Evolutionary conservation across 2,329 filamentous ascomycete genomes (phyloP).

Genomic region (Botrytis tulipae): DNA sequence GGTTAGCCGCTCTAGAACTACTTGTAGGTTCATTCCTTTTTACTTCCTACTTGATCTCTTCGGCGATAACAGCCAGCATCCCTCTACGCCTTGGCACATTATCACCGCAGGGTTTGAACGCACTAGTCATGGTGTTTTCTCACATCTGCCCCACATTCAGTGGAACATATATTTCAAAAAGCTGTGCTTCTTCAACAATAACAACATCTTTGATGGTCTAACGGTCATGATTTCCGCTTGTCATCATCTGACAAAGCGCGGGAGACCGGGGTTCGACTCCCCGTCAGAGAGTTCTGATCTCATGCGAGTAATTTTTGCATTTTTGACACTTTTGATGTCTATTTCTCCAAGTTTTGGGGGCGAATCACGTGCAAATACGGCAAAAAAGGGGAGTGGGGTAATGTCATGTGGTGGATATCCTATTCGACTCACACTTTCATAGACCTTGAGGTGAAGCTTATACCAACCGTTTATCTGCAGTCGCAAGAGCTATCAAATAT

Average conservation of each 20-base stretch:
- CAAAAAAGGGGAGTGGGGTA: accelerated
- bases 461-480: not conserved
- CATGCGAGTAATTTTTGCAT: accelerated
- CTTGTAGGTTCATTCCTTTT: not conserved
- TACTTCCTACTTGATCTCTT: not conserved
- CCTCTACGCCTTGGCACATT: not conserved
- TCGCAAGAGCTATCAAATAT: not conserved
- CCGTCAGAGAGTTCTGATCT: not conserved
- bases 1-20: not conserved
- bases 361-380: not conserved
- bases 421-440: not conserved
- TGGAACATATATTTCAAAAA: not conserved
- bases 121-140: not conserved
- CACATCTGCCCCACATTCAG: not conserved
- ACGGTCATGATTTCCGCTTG: slow-evolving; percentile 42
- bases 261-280: slow-evolving; percentile 35
- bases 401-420: not conserved
- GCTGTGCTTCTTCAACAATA: accelerated
- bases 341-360: not conserved
- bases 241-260: slow-evolving; percentile 29
- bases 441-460: not conserved
- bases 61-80: not conserved
- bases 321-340: not conserved
- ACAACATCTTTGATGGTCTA: slow-evolving; percentile 37
- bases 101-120: not conserved